These are phyloP conservation scores for Rehmannia glutinosa DNA, from an alignment of 257 asterid species.

Conservation along the genomic window DNA sequence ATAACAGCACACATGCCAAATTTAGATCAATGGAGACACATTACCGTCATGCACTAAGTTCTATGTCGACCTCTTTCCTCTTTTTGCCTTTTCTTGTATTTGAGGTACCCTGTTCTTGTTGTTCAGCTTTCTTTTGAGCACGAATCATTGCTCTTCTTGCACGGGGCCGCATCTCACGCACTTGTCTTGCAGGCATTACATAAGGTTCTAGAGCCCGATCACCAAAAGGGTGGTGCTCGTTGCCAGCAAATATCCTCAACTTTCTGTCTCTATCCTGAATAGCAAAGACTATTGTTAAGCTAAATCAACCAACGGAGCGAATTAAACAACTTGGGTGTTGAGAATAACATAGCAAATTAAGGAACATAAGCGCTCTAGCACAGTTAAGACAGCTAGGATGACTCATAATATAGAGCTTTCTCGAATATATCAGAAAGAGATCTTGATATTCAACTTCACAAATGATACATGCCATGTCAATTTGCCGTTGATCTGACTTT, in stretches of 20 bases:
- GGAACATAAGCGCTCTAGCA: too few species aligned
- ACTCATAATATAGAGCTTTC: not conserved
- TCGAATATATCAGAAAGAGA: not conserved
- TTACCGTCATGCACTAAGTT: constrained; percentile 32
- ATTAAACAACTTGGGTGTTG: not conserved
- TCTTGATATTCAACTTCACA: not conserved
- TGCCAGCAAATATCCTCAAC: constrained; percentile 75
- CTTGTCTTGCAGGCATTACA: constrained; percentile 81
- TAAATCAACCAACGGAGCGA: not conserved
- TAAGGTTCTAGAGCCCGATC: constrained; percentile 68
- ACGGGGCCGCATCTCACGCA: constrained; percentile 89
- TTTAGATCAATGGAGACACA: too few species aligned
- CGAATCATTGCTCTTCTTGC: constrained; percentile 80
- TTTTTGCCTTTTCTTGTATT: constrained; percentile 54
- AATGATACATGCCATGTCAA: not conserved
- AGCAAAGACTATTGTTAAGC: not conserved
- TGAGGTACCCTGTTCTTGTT: constrained; percentile 44
- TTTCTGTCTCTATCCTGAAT: constrained; percentile 80
- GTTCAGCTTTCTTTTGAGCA: constrained; percentile 86
- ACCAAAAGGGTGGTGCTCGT: constrained; percentile 83
- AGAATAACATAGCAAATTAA: not conserved
- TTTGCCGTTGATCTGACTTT: not conserved
- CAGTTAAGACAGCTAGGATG: too few species aligned
- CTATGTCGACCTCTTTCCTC: constrained; percentile 36
- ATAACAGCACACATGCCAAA: too few species aligned